phyloP scores from a whole-genome alignment of 257 asterid species.

The Paraleonurus japonicus region DNA sequence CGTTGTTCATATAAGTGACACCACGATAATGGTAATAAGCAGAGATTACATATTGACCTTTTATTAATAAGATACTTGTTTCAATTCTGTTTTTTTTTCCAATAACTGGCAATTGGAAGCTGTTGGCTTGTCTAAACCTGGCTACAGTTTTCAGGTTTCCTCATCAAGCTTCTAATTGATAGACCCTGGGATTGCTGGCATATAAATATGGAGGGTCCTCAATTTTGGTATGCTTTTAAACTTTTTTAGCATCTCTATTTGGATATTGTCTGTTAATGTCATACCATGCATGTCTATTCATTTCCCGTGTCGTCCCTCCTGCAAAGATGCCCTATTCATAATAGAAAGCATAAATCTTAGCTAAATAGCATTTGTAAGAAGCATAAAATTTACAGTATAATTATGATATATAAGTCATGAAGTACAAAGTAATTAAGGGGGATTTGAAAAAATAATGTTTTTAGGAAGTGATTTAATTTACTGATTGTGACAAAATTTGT shows the following conservation, averaged over 20 bases:
- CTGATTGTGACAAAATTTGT: no score
- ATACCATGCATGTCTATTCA: not conserved
- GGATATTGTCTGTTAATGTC: not conserved
- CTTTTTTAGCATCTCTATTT: not conserved
- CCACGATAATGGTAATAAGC: not conserved
- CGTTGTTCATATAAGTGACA: not conserved
- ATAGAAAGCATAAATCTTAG: not conserved
- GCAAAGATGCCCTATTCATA: not conserved
- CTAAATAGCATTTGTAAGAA: not conserved
- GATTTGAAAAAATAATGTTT: no score
- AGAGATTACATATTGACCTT: not conserved
- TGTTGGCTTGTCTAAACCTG: conserved; percentile 10
- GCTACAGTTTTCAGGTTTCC: conserved; percentile 21
- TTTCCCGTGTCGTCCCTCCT: not conserved
- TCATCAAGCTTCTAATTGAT: conserved; percentile 26
- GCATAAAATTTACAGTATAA: not conserved
- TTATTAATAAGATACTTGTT: not conserved
- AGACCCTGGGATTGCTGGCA: conserved; percentile 31
- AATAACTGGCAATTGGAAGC: not conserved
- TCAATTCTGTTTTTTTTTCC: not conserved
- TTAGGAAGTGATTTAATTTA: no score
- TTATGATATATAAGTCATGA: not conserved
- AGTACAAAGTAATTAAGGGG: no score
- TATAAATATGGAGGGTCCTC: conserved; percentile 29
- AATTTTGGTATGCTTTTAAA: conserved; percentile 23